Evolutionary conservation across 108 stramenopile genomes (phyloP).

Genomic region (Pseudonitzschia pungens): DNA sequence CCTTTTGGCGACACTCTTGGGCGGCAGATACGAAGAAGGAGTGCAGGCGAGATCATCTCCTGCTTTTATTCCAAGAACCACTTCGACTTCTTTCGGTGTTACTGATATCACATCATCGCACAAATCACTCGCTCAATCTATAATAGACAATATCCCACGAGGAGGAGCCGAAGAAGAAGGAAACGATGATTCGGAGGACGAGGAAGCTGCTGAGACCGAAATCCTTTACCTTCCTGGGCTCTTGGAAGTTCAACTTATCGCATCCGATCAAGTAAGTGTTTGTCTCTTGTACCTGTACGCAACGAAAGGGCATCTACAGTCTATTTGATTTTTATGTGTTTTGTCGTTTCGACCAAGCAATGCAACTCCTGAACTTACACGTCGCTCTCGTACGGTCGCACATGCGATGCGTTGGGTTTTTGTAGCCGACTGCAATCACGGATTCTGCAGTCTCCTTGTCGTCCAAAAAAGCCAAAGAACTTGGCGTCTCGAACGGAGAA

Average conservation of each 20-base stretch:
- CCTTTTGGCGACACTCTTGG: constrained; percentile 10
- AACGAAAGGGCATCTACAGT: background rate
- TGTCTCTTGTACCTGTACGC: background rate
- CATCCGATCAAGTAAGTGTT: constrained; percentile 50
- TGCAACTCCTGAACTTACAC: background rate
- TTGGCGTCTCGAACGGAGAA: constrained; percentile 60
- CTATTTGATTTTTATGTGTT: background rate
- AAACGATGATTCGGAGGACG: constrained; percentile 17
- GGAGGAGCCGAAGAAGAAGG: constrained; percentile 17
- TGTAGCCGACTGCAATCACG: constrained; percentile 37
- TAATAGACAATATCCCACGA: constrained; percentile 8
- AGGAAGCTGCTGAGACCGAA: constrained; percentile 32
- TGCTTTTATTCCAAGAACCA: constrained; percentile 3
- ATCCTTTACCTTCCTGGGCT: constrained; percentile 79
- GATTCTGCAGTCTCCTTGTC: constrained; percentile 63
- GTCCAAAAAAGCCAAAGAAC: constrained; percentile 80
- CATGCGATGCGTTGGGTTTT: background rate
- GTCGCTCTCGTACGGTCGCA: background rate
- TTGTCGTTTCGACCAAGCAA: background rate
- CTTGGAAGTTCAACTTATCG: constrained; percentile 57
- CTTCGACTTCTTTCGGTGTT: background rate
- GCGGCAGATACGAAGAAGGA: constrained; percentile 7
- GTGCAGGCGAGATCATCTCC: constrained; percentile 10
- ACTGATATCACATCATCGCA: background rate
- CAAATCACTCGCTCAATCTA: background rate